Base-by-base conservation (phyloP, 495 filamentous ascomycete species). In the Elasticomyces elasticus region DNA sequence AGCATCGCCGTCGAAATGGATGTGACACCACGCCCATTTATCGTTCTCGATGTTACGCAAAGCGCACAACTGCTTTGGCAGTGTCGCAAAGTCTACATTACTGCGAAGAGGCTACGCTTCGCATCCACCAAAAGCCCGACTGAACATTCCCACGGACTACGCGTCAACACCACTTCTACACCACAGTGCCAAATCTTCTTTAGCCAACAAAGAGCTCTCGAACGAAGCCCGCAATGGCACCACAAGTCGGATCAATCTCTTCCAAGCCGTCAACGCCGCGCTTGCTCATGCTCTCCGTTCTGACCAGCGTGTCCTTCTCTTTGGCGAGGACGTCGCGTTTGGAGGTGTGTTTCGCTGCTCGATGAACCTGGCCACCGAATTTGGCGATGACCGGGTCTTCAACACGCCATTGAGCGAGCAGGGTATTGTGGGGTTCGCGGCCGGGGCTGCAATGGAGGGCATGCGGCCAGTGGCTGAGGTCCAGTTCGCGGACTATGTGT, bases 401-500 rank as follows among this genome's bases (percentile, higher is more conserved):
- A 98, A 98, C 67, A 97, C 94, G 20, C 94, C 92, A 1, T 70
- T 98, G 61, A 84, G 83, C 12, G 92, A 98, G 62, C 92, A 97
- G 68, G 92, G 92, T 0, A 94, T 98, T 61, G 79, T 91, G 48
- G 92, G 92, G 0, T 97, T 97, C 63, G 94, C 84, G 11, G 87
- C 95, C 63, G 92, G 92, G 1, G 79, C 82, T 17, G 91, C 91
- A 0, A 84, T 87, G 19, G 84, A 95, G 70, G 92, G 92, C 5
- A 88, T 95, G 85, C 86, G 84, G 48, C 86, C 92, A 0, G 80
- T 98, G 17, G 91, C 94, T 1, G 92, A 98, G 71, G 92, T 98
- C 49, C 92, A 98, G 69, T 98, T 98, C 64, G 94, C 92, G 31
- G 92, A 98, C 69, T 98, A 98, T 67, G 83, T 98, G 38, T 97